Conservation (phyloP, 148 eudicot genomes). For the Arctostaphylos glauca region DNA sequence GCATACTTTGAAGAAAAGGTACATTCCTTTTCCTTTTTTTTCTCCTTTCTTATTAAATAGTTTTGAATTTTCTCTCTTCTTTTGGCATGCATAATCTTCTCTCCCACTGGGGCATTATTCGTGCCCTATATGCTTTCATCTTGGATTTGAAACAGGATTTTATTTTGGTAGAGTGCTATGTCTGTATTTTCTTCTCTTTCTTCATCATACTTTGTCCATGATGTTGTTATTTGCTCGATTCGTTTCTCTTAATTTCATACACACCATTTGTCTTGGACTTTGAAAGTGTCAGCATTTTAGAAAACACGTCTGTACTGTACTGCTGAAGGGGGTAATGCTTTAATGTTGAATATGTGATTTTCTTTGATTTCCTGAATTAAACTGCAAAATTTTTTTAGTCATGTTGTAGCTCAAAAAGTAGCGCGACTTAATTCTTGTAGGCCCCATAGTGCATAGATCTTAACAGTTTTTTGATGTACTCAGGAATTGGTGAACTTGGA, state of each 20-base stretch:
- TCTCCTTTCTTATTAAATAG: neutral
- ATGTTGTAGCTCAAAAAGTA: neutral
- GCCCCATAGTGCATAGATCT: neutral
- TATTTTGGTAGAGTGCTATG: neutral
- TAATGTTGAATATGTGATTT: neutral
- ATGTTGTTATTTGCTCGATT: neutral
- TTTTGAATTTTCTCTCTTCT: neutral
- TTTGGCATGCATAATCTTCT: slow-evolving; percentile 1
- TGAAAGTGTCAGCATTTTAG: neutral
- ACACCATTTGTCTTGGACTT: neutral
- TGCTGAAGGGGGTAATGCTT: neutral
- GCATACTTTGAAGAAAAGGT: slow-evolving; percentile 87
- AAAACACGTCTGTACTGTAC: neutral
- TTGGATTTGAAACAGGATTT: neutral
- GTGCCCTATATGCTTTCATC: slow-evolving; percentile 5
- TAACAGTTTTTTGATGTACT: neutral
- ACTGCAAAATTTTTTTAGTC: neutral
- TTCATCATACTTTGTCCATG: slow-evolving; percentile 6
- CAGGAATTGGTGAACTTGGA: neutral
- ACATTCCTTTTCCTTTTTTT: neutral
- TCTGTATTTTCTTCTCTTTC: neutral
- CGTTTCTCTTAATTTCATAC: neutral
- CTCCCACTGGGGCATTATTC: slow-evolving; percentile 1
- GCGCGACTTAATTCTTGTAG: neutral
- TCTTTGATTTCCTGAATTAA: neutral